A percentile compares a stretch with the other conserved stretches of the same genome.
These are phyloP conservation scores for Rasamsonia emersonii DNA, from an alignment of 2,329 filamentous ascomycete species.

Conservation along the genomic window DNA sequence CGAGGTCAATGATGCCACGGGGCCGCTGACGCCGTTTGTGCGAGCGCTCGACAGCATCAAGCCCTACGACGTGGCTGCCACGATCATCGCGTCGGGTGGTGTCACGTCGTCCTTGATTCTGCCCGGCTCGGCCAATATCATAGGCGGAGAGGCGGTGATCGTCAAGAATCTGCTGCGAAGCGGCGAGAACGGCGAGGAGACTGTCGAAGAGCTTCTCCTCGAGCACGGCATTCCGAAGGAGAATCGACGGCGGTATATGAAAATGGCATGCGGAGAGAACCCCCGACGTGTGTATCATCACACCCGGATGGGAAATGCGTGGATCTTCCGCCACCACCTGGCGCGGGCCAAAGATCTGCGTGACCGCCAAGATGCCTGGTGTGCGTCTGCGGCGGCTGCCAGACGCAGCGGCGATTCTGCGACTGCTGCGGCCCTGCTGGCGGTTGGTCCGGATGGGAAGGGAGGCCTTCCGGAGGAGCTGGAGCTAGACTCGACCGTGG, in stretches of 20 bases:
- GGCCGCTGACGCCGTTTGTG: constrained; percentile 53
- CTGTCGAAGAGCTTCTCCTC: constrained; percentile 55
- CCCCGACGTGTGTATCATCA: constrained; percentile 54
- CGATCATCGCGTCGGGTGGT: constrained; percentile 64
- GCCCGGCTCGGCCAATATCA: constrained; percentile 64
- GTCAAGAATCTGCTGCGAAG: constrained; percentile 60
- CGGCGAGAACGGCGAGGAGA: constrained; percentile 51
- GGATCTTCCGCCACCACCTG: constrained; percentile 59
- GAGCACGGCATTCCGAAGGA: constrained; percentile 49
- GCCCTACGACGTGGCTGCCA: constrained; percentile 55
- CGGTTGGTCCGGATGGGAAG: constrained; percentile 30
- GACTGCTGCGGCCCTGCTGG: constrained; percentile 6
- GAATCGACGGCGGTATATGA: constrained; percentile 60
- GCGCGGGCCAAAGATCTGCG: constrained; percentile 52
- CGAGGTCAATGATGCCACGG: constrained; percentile 51
- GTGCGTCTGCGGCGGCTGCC: constrained; percentile 42
- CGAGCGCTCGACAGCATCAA: constrained; percentile 58
- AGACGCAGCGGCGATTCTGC: constrained; percentile 6
- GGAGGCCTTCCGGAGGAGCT: constrained; percentile 55
- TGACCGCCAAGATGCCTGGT: constrained; percentile 60
- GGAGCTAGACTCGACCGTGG: constrained; percentile 54
- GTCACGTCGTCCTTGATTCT: constrained; percentile 60
- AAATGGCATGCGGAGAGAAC: constrained; percentile 69
- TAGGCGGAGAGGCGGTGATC: constrained; percentile 61
- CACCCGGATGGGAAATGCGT: constrained; percentile 60